Percentiles rank a stretch among this genome's conserved stretches.
Conservation (phyloP, 202 grass and related monocot genomes). For the Cymbopogon flexuosus region DNA sequence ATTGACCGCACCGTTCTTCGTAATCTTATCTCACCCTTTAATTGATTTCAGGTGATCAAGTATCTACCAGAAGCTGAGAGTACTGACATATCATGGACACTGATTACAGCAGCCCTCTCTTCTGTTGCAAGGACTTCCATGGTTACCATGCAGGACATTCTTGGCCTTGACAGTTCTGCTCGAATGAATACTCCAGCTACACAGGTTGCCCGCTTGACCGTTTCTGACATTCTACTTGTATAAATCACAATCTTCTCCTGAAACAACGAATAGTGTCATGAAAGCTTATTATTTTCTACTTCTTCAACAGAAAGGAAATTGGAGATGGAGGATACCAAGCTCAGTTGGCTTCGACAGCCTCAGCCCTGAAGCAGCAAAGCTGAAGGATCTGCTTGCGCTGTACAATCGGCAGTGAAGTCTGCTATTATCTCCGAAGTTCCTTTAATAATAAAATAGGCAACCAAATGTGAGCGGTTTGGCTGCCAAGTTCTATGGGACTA, state of each 20-base stretch:
- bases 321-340: slow-evolving; percentile 82
- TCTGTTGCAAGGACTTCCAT: slow-evolving; percentile 73
- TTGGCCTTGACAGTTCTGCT: slow-evolving; percentile 62
- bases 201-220: slow-evolving; percentile 38
- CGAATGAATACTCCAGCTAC: slow-evolving; percentile 93
- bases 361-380: slow-evolving; percentile 58
- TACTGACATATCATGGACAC: slow-evolving; percentile 55
- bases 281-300: not conserved
- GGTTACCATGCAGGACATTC: slow-evolving; percentile 80
- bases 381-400: slow-evolving; percentile 57
- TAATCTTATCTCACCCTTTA: not conserved
- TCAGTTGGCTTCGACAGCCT: slow-evolving; percentile 54
- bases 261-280: not conserved
- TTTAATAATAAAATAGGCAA: slow-evolving; percentile 2
- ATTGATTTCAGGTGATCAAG: slow-evolving; percentile 55
- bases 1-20: not conserved
- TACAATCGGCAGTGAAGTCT: slow-evolving; percentile 54
- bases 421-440: not conserved
- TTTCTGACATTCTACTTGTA: not conserved
- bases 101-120: slow-evolving; percentile 57
- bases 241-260: not conserved
- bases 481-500: not conserved
- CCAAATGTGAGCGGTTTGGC: not conserved
- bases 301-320: slow-evolving; percentile 60
- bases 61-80: slow-evolving; percentile 49